Evolutionary conservation across 176 grass and related monocot species (phyloP).

Genomic region (Hyparrhenia diplandra): DNA sequence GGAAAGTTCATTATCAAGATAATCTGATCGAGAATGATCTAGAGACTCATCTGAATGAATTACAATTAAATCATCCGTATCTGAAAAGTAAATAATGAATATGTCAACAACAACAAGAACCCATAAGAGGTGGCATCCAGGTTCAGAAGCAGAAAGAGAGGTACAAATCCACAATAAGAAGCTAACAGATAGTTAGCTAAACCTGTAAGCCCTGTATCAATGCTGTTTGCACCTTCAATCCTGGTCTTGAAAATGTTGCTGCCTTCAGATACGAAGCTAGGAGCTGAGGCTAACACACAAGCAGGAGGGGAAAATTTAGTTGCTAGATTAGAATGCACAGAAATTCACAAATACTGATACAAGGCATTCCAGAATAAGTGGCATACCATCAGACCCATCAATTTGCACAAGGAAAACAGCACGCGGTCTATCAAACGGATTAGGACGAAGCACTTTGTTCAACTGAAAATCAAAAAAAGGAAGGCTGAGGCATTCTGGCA

Average conservation of each 20-base stretch:
- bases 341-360: neutral
- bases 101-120: slow-evolving; percentile 1
- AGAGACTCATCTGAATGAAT: slow-evolving; percentile 61
- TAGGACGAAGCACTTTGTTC: slow-evolving; percentile 71
- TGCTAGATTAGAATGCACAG: slow-evolving; percentile 8
- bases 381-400: slow-evolving; percentile 56
- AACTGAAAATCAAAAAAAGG: slow-evolving; percentile 54
- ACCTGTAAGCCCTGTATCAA: slow-evolving; percentile 72
- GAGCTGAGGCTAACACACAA: slow-evolving; percentile 21
- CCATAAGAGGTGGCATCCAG: slow-evolving; percentile 6
- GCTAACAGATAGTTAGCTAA: slow-evolving; percentile 3
- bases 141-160: neutral
- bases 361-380: neutral
- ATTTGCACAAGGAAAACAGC: slow-evolving; percentile 82
- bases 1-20: slow-evolving; percentile 67
- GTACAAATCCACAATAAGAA: slow-evolving; percentile 12
- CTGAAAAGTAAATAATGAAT: slow-evolving; percentile 42
- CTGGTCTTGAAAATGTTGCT: slow-evolving; percentile 49
- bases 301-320: slow-evolving; percentile 19
- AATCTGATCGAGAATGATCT: slow-evolving; percentile 50
- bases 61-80: slow-evolving; percentile 73
- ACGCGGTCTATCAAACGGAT: slow-evolving; percentile 79
- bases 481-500: slow-evolving; percentile 22
- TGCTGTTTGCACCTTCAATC: slow-evolving; percentile 47
- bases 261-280: slow-evolving; percentile 43